Base-by-base conservation (phyloP, 2,329 filamentous ascomycete species). In the Cladosporium sp. region DNA sequence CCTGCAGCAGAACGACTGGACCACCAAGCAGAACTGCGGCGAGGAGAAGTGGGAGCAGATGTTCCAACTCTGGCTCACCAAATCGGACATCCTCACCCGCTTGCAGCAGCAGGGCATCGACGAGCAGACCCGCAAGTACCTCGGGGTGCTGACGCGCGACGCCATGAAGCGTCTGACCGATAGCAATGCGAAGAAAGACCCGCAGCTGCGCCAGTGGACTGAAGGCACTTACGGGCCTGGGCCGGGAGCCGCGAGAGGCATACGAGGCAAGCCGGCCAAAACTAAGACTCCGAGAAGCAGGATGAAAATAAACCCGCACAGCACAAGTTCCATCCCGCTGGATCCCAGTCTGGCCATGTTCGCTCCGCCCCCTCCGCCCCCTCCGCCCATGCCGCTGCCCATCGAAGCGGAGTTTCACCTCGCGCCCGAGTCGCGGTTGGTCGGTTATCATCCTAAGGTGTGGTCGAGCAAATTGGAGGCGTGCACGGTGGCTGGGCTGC, bases 151-250 rank as follows among this genome's bases (percentile, higher is more conserved):
- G 3, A 86, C 85, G 47, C 78, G 83, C 45, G 88, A 92, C 67
- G 85, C 89, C 15, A 84, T 88, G 78, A 91, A 91, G 69, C 78
- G 88, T 42, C 75, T 86, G 47, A 80, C 85, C 30, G 85, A 89
- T 59, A 84, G 88, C 56, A 79, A 80, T 53, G 74, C 73, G 1
- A 81, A 80, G 57, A 74, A 76, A 50, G 73, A 82, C 60, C 70
- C 75, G 2, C 71, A 71, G 12, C 72, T 72, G 50, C 71, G 68
- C 63, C 73, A 70, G 58, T 61, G 67, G 39, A 69, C 52, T 55
- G 61, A 58, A 20, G 43, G 38, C 15, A 32, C 42, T n/a, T 61
- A 64, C 47, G 72, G 71, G 4, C 70, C 71, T 4, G 71, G 71
- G 1, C 71, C 73, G 0, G 71, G 70, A 1, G 69, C 72, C 42